phyloP scores from a whole-genome alignment of 768 basidiomycete genomes.

The Boletus rufocinnamomeus region DNA sequence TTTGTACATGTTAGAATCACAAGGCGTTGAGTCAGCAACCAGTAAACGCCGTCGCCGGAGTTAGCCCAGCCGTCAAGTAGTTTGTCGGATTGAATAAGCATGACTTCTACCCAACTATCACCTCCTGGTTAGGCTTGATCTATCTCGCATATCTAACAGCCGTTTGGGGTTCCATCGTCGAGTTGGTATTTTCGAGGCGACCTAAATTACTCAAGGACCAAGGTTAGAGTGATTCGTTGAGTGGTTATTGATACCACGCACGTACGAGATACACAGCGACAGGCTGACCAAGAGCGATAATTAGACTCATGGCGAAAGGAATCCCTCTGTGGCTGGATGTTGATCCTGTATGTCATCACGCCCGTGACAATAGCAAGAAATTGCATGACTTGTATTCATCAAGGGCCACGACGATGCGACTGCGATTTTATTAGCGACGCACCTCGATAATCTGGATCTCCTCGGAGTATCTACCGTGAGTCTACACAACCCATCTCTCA shows the following conservation, averaged over 20 bases:
- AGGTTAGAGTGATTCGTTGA: not conserved
- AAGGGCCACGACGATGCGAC: constrained; percentile 91
- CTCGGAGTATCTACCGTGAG: constrained; percentile 83
- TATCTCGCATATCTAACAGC: not conserved
- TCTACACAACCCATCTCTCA: not conserved
- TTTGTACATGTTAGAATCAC: constrained; percentile 31
- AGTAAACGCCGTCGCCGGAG: too few relatives aligned
- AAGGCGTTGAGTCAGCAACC: constrained; percentile 16
- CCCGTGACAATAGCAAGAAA: not conserved
- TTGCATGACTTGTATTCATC: constrained; percentile 3
- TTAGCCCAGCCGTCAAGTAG: too few relatives aligned
- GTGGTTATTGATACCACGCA: not conserved
- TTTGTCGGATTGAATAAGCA: not conserved
- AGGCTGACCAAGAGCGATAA: not conserved
- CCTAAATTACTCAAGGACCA: not conserved
- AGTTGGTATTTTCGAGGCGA: not conserved
- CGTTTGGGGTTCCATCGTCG: too few relatives aligned
- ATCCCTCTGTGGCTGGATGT: constrained; percentile 59
- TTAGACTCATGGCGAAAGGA: constrained; percentile 15
- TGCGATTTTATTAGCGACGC: constrained; percentile 75
- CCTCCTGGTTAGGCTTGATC: not conserved
- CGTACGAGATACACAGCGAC: not conserved
- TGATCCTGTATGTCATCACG: constrained; percentile 52
- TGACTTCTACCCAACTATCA: not conserved
- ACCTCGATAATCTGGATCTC: constrained; percentile 63